Evolutionary conservation across 1,284 basidiomycete genomes (phyloP).

Genomic region (Moesziomyces parantarcticus): DNA sequence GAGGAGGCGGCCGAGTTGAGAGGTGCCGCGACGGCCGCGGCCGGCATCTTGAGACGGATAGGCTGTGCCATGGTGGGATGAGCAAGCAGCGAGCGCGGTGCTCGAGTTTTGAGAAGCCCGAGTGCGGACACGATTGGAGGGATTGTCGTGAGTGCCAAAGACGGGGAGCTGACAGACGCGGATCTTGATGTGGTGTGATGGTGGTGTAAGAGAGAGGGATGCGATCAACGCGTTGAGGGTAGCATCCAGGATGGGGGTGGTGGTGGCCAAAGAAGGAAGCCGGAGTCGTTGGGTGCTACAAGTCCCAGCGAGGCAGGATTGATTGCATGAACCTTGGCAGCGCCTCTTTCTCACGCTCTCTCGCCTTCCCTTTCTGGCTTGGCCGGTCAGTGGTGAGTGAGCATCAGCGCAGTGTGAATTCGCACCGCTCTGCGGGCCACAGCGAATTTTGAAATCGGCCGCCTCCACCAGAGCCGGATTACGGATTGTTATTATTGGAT

Average conservation of each 20-base stretch:
- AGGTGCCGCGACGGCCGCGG: constrained; percentile 10
- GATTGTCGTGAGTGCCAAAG: background rate
- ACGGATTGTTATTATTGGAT: too few relatives aligned
- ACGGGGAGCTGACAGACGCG: background rate
- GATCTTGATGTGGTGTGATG: background rate
- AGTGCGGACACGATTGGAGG: constrained; percentile 8
- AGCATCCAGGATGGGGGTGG: background rate
- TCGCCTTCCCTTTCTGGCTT: too few relatives aligned
- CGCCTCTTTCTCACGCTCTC: too few relatives aligned
- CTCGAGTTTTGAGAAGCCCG: constrained; percentile 4
- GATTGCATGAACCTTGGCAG: too few relatives aligned
- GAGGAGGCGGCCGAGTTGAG: constrained; percentile 11
- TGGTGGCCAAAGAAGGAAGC: background rate
- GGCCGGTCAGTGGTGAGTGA: too few relatives aligned
- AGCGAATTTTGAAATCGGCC: background rate
- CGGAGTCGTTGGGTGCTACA: background rate
- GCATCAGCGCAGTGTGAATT: too few relatives aligned
- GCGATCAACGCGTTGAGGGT: too few relatives aligned
- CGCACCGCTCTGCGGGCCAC: too few relatives aligned
- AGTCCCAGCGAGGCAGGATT: background rate
- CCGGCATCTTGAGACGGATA: constrained; percentile 23
- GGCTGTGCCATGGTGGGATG: constrained; percentile 28
- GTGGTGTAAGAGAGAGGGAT: background rate
- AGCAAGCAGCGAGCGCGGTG: constrained; percentile 14
- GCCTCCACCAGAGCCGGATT: background rate